Conservation (phyloP, 176 grass and related monocot genomes). For the Miscanthus lutarioriparius region DNA sequence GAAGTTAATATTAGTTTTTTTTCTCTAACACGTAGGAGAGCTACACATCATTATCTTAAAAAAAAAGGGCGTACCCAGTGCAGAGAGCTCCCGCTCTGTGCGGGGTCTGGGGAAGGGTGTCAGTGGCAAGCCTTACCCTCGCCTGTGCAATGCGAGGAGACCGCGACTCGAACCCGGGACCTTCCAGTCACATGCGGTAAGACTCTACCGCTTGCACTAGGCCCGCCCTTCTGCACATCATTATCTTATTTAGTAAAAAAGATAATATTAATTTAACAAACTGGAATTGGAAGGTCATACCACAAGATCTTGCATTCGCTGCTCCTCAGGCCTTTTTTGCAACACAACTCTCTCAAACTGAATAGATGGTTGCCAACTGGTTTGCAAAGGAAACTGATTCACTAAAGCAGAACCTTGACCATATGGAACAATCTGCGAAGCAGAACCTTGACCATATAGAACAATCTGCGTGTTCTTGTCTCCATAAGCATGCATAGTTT, state of each 20-base stretch:
- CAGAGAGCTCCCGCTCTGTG: too few relatives aligned
- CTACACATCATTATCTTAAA: not conserved
- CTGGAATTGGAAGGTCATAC: constrained; percentile 37
- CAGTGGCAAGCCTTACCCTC: too few relatives aligned
- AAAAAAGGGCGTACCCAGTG: too few relatives aligned
- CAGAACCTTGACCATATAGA: constrained; percentile 44
- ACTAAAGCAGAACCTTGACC: constrained; percentile 31
- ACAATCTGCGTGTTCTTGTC: constrained; percentile 51
- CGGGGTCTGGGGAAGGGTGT: too few relatives aligned
- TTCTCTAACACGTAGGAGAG: not conserved
- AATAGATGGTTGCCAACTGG: constrained; percentile 64
- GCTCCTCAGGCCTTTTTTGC: constrained; percentile 60
- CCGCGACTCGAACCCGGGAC: too few relatives aligned
- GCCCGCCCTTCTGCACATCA: too few relatives aligned
- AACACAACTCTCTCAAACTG: constrained; percentile 77
- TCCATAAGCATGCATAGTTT: constrained; percentile 32
- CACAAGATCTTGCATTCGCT: constrained; percentile 61
- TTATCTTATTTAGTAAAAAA: too few relatives aligned
- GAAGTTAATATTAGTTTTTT: not conserved
- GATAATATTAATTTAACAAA: not conserved
- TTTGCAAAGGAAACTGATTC: constrained; percentile 32
- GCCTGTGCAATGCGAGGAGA: too few relatives aligned
- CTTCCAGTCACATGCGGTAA: too few relatives aligned
- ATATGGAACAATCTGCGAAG: constrained; percentile 54
- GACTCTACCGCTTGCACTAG: too few relatives aligned